Base-by-base conservation (phyloP, 176 grass and related monocot genomes). In the Calamus simplicifolius region DNA sequence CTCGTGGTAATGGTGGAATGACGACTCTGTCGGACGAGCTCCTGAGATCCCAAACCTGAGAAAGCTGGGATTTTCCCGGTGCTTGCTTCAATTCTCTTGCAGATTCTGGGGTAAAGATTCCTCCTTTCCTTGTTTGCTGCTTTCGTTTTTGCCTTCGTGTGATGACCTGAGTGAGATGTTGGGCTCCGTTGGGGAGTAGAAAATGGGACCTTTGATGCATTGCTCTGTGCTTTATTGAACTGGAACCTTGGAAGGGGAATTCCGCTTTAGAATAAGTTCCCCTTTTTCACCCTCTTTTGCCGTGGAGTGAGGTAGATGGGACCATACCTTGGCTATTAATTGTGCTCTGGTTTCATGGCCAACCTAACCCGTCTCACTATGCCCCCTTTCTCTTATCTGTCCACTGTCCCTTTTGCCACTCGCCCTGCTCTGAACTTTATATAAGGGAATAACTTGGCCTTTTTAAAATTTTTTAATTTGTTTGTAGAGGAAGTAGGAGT, bases 241-340 rank as follows among this genome's bases (percentile, higher is more conserved):
- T 59, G 21, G 68, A 59, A 59, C 50, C 25, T 18, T 6, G 50
- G 49, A 18, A 25, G 17, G 28, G 50, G 28, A 43, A 56, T n/a
- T 38, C 58, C 14, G 17, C 30, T 50, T 59, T 19, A n/a, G n/a
- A 48, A 18, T 59, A 58, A 48, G 19, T 25, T 56, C 52, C 19
- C 56, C 25, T 51, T 43, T 63, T 43, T 29, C 23, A 27, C 29
- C 2, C 0, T n/a, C 17, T 63, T 63, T 63, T 51, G 70, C 58
- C 18, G 48, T 54, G 51, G 50, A 38, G 55, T 63, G 70, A 54
- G 50, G 50, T 48, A 18, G 18, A 54, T 25, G 70, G 59, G 30
- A 16, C 54, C 70, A n/a, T 62, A 55, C n/a, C 27, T 26, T 54
- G 59, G 26, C 28, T 55, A 43, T 73, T 73, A 63, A 54, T 63